Evolutionary conservation across 495 filamentous ascomycete genomes (phyloP).

Genomic region (Trypethelium eluteriae): DNA sequence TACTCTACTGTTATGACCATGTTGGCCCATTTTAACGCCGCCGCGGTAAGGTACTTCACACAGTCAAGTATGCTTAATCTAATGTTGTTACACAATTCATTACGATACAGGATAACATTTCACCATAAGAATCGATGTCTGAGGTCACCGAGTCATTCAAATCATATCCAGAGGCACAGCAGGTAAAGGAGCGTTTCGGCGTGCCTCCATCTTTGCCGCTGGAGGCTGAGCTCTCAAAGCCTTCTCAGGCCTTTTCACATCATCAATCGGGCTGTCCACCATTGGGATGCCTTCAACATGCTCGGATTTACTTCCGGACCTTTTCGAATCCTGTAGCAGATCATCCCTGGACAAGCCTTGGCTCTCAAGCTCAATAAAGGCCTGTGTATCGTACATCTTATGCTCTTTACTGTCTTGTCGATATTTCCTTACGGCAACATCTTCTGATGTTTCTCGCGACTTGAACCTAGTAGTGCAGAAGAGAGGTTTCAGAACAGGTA

Average conservation of each 20-base stretch:
- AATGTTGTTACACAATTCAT: too few relatives aligned
- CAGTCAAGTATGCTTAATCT: too few relatives aligned
- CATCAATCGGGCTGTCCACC: neutral
- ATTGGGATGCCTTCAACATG: neutral
- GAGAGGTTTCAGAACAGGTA: slow-evolving; percentile 1
- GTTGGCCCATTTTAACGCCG: too few relatives aligned
- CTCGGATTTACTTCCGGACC: neutral
- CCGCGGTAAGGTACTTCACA: too few relatives aligned
- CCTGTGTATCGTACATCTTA: neutral
- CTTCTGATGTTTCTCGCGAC: neutral
- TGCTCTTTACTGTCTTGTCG: neutral
- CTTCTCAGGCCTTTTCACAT: neutral
- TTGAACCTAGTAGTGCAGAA: neutral
- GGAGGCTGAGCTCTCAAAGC: neutral
- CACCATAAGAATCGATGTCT: too few relatives aligned
- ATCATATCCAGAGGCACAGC: neutral
- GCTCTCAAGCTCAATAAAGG: neutral
- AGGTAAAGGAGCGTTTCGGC: neutral
- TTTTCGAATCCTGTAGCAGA: neutral
- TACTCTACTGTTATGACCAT: too few relatives aligned
- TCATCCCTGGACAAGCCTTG: neutral
- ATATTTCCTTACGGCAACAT: neutral
- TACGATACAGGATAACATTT: too few relatives aligned
- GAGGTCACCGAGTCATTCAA: neutral
- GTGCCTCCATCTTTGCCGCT: neutral